phyloP scores from a whole-genome alignment of 192 early-diverging fungal species.

The Coemansia sp. region DNA sequence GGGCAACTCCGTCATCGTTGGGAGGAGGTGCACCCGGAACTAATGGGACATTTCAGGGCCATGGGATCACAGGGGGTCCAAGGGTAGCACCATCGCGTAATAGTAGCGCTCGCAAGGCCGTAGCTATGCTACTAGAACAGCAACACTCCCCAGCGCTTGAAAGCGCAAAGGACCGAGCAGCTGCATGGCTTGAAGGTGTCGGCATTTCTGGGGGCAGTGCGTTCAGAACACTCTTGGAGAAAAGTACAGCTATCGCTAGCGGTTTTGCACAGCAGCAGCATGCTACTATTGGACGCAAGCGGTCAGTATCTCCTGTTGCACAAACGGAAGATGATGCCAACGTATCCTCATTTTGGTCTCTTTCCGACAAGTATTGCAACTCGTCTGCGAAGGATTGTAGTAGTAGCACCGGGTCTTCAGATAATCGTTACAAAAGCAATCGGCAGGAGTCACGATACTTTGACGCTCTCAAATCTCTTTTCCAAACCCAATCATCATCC shows the following conservation, averaged over 20 bases:
- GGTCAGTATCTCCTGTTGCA: background rate
- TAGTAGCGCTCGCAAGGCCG: constrained; percentile 1
- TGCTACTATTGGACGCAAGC: background rate
- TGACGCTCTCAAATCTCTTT: constrained; percentile 1
- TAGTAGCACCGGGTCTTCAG: background rate
- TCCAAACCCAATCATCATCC: background rate
- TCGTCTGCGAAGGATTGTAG: background rate
- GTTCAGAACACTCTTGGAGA: constrained; percentile 7
- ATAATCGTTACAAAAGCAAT: background rate
- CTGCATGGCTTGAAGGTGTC: constrained; percentile 10
- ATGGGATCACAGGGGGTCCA: background rate
- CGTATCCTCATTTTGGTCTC: background rate
- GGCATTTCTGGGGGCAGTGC: background rate
- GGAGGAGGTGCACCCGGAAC: background rate
- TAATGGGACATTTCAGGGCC: background rate
- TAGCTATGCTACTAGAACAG: constrained; percentile 8
- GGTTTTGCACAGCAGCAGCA: background rate
- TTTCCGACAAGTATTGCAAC: background rate
- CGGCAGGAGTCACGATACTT: background rate
- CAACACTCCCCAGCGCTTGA: constrained; percentile 17
- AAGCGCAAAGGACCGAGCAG: constrained; percentile 7
- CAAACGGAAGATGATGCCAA: background rate
- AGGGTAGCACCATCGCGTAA: constrained; percentile 9
- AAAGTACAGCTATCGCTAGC: background rate
- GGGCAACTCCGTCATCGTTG: constrained; percentile 8